These are phyloP conservation scores for Akebia trifoliata DNA, from an alignment of 164 flowering plant species.

Conservation along the genomic window DNA sequence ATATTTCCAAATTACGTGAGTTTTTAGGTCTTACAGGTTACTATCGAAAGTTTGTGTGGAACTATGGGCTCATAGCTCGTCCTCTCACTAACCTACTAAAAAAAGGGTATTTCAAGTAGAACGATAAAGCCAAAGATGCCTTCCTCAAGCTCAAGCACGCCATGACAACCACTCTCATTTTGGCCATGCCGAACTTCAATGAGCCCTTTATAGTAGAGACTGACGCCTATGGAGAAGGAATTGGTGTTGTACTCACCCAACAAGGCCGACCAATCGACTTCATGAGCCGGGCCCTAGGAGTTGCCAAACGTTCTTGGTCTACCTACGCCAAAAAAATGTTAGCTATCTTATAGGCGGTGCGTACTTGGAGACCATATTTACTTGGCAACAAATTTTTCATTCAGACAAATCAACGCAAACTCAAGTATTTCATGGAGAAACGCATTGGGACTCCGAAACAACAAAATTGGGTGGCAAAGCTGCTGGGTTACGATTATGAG, in stretches of 20 bases:
- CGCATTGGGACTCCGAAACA: not conserved
- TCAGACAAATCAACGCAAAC: not conserved
- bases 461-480: not conserved
- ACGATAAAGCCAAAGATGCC: not conserved
- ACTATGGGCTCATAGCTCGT: not conserved
- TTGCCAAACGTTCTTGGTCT: no score
- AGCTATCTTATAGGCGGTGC: no score
- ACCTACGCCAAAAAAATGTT: not conserved
- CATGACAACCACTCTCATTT: not conserved
- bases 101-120: not conserved
- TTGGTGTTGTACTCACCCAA: constrained; percentile 13
- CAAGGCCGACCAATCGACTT: constrained; percentile 13
- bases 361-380: no score
- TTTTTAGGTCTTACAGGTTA: not conserved
- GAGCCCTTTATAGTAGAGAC: not conserved
- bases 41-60: not conserved
- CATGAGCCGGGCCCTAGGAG: not conserved
- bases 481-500: not conserved
- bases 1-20: not conserved
- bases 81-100: constrained; percentile 1
- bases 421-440: not conserved
- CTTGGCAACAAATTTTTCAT: no score
- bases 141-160: not conserved
- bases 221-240: constrained; percentile 6
- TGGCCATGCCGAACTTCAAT: constrained; percentile 3